phyloP scores from a whole-genome alignment of 345 rosid species.

The Bretschneidera sinensis region DNA sequence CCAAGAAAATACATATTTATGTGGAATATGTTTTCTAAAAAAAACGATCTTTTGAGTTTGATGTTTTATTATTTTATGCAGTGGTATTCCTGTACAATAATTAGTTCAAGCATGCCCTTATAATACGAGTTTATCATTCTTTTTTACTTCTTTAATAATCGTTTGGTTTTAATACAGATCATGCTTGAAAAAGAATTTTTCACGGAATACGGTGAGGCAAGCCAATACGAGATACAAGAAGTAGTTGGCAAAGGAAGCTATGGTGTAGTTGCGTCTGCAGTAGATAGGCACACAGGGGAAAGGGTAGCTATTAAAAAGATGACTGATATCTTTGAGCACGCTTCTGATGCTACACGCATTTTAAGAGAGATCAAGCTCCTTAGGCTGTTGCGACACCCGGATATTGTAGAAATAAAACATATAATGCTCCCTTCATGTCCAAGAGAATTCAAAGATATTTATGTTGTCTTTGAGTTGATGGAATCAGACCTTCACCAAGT shows the following conservation, averaged over 20 bases:
- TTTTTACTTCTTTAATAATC: too few relatives aligned
- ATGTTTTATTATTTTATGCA: not conserved
- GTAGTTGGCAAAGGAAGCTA: slow-evolving; percentile 97
- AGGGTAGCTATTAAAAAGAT: slow-evolving; percentile 96
- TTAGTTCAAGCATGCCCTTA: too few relatives aligned
- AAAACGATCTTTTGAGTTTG: too few relatives aligned
- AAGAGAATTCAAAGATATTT: slow-evolving; percentile 88
- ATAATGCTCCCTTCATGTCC: slow-evolving; percentile 97
- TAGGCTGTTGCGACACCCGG: slow-evolving; percentile 76
- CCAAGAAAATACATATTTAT: not conserved
- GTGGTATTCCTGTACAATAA: not conserved
- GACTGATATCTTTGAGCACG: slow-evolving; percentile 87
- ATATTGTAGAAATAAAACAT: slow-evolving; percentile 86
- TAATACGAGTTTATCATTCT: not conserved
- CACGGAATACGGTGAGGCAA: slow-evolving; percentile 97
- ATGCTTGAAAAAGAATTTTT: slow-evolving; percentile 91
- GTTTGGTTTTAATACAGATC: not conserved
- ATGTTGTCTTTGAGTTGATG: slow-evolving; percentile 97
- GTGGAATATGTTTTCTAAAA: too few relatives aligned
- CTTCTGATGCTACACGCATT: slow-evolving; percentile 86
- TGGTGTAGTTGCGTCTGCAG: slow-evolving; percentile 93
- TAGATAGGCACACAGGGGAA: slow-evolving; percentile 88
- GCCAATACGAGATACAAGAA: slow-evolving; percentile 88
- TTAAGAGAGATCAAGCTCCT: slow-evolving; percentile 95
- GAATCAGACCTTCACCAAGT: slow-evolving; percentile 97